phyloP scores from a whole-genome alignment of 2,329 filamentous ascomycete genomes.

The Venturia carpophila region DNA sequence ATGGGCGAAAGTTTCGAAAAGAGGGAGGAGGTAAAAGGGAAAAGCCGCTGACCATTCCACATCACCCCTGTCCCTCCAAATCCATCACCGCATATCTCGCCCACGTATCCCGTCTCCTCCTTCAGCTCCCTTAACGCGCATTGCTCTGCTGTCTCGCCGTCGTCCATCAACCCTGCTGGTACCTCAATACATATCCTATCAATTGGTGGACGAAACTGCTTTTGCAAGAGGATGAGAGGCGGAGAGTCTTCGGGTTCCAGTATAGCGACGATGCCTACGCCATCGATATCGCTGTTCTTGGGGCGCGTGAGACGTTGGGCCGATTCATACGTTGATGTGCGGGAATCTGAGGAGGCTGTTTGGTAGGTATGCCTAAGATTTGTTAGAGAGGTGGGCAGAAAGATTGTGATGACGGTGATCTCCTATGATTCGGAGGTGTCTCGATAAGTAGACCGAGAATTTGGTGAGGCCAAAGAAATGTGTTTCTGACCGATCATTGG shows the following conservation, averaged over 20 bases:
- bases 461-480: too few species aligned
- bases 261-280: conserved; percentile 65
- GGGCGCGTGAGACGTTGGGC: conserved; percentile 64
- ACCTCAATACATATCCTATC: conserved; percentile 55
- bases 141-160: conserved; percentile 48
- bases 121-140: conserved; percentile 54
- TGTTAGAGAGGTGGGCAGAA: neutral
- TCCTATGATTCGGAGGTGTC: too few species aligned
- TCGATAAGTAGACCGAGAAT: too few species aligned
- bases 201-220: conserved; percentile 54
- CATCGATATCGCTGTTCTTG: conserved; percentile 55
- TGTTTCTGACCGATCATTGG: too few species aligned
- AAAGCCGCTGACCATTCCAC: conserved; percentile 34
- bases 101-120: conserved; percentile 59
- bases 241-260: conserved; percentile 30
- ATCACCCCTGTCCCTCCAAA: conserved; percentile 35
- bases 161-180: conserved; percentile 55
- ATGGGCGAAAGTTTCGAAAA: neutral
- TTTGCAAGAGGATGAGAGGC: conserved; percentile 34
- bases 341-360: conserved; percentile 48
- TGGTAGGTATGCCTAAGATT: conserved; percentile 44
- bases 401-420: neutral
- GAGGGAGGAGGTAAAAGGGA: too few species aligned
- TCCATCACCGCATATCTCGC: conserved; percentile 31
- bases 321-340: conserved; percentile 60